Base-by-base conservation (phyloP, 495 filamentous ascomycete genomes). In the Penicillium arizonense region DNA sequence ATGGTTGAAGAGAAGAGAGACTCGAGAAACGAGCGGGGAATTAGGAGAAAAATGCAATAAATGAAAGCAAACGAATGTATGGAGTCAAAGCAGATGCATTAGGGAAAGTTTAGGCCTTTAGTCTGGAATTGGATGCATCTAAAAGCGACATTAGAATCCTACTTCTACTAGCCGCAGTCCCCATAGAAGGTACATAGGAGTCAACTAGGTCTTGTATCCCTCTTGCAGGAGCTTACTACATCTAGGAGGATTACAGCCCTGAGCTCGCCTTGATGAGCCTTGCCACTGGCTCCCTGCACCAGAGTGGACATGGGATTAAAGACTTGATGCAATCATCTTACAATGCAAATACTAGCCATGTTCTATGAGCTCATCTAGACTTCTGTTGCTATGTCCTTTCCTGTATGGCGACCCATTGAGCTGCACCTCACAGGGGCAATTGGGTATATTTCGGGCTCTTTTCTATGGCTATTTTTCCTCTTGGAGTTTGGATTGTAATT, bases 141-240 rank as follows among this genome's bases (percentile, higher is more conserved):
- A 36, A 63, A 53, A 59, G 35, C 34, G 24, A 50, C 48, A 34
- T 43, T 35, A 16, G 11, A 16, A 20, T n/a, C 34, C 3, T 43
- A 20, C 9, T 5, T 34, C 42, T 23, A 42, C 26, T 50, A 50
- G 11, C n/a, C 18, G 13, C 16, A 12, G 18, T 6, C 1, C 26
- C 20, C 10, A 41, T 21, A 33, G 11, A 4, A 41, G 37, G 28
- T 42, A 43, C 48, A 18, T 43, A 50, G 38, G 34, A 24, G 38
- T 39, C 42, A 33, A 33, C 8, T 4, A 47, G 42, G 26, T n/a
- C 24, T 30, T 39, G 26, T 40, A 65, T 59, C 63, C 59, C 59
- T 65, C 56, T 52, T 28, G 45, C 59, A 65, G 62, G 62, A 65
- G 62, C 28, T 52, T 14, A 59, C 40, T 55, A 48, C 53, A 64